Evolutionary conservation across 306 rosid genomes (phyloP).

Genomic region (Comarum palustre): DNA sequence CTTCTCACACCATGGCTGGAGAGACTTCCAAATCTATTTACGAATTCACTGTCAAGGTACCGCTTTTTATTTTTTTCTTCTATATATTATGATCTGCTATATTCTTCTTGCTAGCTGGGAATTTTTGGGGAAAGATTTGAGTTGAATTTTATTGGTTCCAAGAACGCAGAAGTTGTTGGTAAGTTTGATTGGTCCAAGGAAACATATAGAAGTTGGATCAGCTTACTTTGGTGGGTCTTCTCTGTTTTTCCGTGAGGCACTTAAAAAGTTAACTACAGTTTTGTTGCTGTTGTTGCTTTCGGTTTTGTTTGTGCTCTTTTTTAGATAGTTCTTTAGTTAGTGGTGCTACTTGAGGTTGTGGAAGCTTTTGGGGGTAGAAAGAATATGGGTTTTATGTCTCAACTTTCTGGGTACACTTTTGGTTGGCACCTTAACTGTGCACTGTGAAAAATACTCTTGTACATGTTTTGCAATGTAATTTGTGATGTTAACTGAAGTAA

Average conservation of each 20-base stretch:
- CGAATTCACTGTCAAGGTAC: constrained; percentile 80
- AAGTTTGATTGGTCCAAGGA: no score
- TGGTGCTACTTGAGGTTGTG: background rate
- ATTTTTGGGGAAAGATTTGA: background rate
- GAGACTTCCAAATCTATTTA: constrained; percentile 59
- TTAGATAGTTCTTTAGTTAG: no score
- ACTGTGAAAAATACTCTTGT: background rate
- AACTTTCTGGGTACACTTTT: background rate
- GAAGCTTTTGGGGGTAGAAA: background rate
- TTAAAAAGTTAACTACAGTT: background rate
- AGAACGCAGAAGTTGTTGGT: background rate
- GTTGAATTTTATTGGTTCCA: background rate
- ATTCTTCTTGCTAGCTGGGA: constrained; percentile 18
- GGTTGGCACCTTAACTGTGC: background rate
- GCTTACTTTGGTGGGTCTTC: constrained; percentile 4
- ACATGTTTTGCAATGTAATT: background rate
- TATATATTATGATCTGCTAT: background rate
- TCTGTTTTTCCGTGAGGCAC: background rate
- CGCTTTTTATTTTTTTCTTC: background rate
- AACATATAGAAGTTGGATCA: background rate
- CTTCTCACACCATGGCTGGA: constrained; percentile 43
- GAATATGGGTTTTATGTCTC: background rate
- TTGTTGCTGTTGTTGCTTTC: background rate
- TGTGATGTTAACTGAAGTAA: background rate
- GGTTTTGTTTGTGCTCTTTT: background rate